Evolutionary conservation across 176 grass and related monocot species (phyloP), one percentile per base, ranked within the genome.

Genomic region (Cocos nucifera): DNA sequence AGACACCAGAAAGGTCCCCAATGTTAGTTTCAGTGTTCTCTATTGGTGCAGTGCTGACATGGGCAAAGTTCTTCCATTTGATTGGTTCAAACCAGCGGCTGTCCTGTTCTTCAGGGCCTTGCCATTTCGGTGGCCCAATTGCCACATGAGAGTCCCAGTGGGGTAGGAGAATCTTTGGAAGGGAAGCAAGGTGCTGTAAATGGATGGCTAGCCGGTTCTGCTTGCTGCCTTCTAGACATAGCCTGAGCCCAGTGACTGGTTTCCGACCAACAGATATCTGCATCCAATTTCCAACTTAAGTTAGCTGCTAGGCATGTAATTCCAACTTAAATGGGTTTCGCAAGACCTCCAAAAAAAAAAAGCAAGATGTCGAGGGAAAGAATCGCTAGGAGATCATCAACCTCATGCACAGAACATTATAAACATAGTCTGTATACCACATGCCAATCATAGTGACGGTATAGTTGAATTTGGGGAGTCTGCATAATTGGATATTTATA

Each of bases 51-150:
- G 94, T 98, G 71, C 88, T 92, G 27, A 93, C 94, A 70, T 98
- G 88, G 69, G 94, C 88, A 71, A 89, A 93, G 70, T 89, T 93
- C 63, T 81, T 98, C 88, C 87, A 93, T 74, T 98, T 98, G 22
- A 98, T 89, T 49, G 94, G 82, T 72, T 98, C 94, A 6, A 98
- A 98, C 94, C 94, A 98, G 55, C 94, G 84, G 63, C 94, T 98
- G 73, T 98, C 94, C 70, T 98, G 94, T 61, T 98, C 94, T 73
- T 98, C 94, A 54, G 94, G 88, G 16, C 85, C 94, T 59, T 89
- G 94, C 94, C 94, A 98, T 82, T 83, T 98, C 18, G 94, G 88
- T 49, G 94, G 81, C 29, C 94, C 94, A 48, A 98, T 98, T 20
- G 88, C 83, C 25, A 98, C 70, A 58, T 92, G 84, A 6, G 84